Percentiles rank a stretch among this genome's conserved stretches.
phyloP scores from a whole-genome alignment of 805 yeast genomes.

The Pichia occidentalis region DNA sequence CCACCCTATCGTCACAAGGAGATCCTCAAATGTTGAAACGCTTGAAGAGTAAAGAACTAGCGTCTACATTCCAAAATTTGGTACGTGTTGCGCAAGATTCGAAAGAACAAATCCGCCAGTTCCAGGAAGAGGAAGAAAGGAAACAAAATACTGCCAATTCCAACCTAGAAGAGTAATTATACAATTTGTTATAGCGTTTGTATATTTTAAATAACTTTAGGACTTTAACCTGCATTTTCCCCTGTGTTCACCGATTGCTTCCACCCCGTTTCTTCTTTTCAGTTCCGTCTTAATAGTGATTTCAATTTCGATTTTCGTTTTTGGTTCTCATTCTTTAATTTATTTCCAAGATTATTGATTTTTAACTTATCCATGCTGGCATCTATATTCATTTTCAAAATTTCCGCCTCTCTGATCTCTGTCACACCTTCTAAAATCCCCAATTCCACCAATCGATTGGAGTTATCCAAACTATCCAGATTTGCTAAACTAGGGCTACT shows the following conservation, averaged over 20 bases:
- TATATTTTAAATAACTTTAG: too few species aligned
- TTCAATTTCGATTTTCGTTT: conserved; percentile 5
- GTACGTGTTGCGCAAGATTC: conserved; percentile 29
- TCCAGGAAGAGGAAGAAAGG: conserved; percentile 22
- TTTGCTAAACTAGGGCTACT: background rate
- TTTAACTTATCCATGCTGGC: conserved; percentile 3
- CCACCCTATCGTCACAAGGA: background rate
- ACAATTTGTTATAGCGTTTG: too few species aligned
- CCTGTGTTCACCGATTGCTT: too few species aligned
- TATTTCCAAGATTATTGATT: conserved; percentile 7
- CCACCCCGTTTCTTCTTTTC: too few species aligned
- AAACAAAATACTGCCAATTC: background rate
- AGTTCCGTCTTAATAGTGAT: background rate
- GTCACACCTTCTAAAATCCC: conserved; percentile 9
- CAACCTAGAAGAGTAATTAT: too few species aligned
- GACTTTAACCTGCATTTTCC: too few species aligned
- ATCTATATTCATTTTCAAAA: conserved; percentile 3
- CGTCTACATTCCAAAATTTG: conserved; percentile 27
- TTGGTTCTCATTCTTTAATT: conserved; percentile 5
- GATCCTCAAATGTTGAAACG: conserved; percentile 1
- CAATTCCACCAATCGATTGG: background rate
- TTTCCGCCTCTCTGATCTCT: conserved; percentile 3
- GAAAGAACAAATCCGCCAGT: conserved; percentile 26
- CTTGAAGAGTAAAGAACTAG: conserved; percentile 22
- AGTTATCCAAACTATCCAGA: background rate